A percentile compares a stretch with the other conserved stretches of the same genome.
Conservation (phyloP, 2,329 filamentous ascomycete genomes). For the Phialophora expanda region DNA sequence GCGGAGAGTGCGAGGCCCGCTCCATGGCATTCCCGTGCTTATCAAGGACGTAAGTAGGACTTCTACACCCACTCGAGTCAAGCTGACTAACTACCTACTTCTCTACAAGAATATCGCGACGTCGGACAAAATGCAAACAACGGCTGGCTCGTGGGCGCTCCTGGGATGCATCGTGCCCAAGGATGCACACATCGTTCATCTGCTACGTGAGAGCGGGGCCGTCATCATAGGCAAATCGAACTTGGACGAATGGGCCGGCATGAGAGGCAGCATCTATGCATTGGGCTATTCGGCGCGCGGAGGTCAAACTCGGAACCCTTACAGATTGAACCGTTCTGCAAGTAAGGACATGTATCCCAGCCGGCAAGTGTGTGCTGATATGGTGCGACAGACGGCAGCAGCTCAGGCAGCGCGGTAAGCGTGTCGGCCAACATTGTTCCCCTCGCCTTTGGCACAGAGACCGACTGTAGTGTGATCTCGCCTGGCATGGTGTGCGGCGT, state of each 20-base stretch:
- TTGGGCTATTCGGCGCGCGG: slow-evolving; percentile 70
- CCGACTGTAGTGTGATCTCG: slow-evolving; percentile 44
- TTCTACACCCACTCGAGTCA: not conserved
- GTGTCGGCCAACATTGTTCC: slow-evolving; percentile 46
- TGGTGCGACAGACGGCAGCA: slow-evolving; percentile 32
- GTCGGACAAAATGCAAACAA: slow-evolving; percentile 42
- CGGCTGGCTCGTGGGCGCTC: slow-evolving; percentile 40
- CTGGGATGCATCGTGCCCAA: slow-evolving; percentile 36
- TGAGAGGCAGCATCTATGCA: slow-evolving; percentile 46
- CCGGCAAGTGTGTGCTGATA: slow-evolving; percentile 1
- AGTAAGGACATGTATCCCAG: slow-evolving; percentile 15
- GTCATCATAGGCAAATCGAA: slow-evolving; percentile 46
- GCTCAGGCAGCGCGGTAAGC: slow-evolving; percentile 44
- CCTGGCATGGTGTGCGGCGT: slow-evolving; percentile 44
- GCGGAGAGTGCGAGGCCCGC: slow-evolving; percentile 40
- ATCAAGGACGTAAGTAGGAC: slow-evolving; percentile 41
- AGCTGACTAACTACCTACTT: slow-evolving; percentile 2
- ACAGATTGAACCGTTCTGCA: slow-evolving; percentile 51
- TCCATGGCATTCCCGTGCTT: slow-evolving; percentile 47
- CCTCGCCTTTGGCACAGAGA: slow-evolving; percentile 46
- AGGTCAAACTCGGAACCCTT: slow-evolving; percentile 68
- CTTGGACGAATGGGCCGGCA: slow-evolving; percentile 40
- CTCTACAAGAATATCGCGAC: slow-evolving; percentile 41
- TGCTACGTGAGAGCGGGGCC: slow-evolving; percentile 41
- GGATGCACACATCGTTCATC: slow-evolving; percentile 40